Evolutionary conservation across 108 stramenopile species (phyloP).

Genomic region (Cyclotella cryptica): DNA sequence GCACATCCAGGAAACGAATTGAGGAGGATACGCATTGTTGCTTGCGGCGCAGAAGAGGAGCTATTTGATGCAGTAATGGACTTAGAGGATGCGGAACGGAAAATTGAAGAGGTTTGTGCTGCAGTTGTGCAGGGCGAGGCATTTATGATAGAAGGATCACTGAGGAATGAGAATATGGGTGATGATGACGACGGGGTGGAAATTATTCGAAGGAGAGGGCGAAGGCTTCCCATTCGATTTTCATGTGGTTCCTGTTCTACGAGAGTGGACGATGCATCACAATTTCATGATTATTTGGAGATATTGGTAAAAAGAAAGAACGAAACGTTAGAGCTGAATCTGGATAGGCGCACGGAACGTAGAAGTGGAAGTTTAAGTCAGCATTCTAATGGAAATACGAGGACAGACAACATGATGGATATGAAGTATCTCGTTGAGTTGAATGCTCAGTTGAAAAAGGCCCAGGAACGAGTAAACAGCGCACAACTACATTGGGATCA

Average conservation of each 20-base stretch:
- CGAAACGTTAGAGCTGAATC: slow-evolving; percentile 44
- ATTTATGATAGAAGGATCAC: slow-evolving; percentile 10
- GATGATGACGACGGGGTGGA: slow-evolving; percentile 16
- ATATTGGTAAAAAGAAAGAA: slow-evolving; percentile 53
- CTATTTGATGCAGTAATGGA: slow-evolving; percentile 71
- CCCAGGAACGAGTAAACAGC: slow-evolving; percentile 53
- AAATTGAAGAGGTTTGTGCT: slow-evolving; percentile 53
- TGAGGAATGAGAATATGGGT: not conserved
- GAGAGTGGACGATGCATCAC: slow-evolving; percentile 27
- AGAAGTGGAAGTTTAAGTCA: slow-evolving; percentile 1
- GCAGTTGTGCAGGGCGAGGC: slow-evolving; percentile 29
- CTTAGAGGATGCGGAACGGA: slow-evolving; percentile 65
- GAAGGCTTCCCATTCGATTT: slow-evolving; percentile 8
- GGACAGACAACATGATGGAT: slow-evolving; percentile 39
- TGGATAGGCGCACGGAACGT: slow-evolving; percentile 39
- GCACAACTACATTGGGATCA: slow-evolving; percentile 60
- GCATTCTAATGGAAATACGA: slow-evolving; percentile 7
- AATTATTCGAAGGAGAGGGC: slow-evolving; percentile 1
- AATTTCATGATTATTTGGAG: slow-evolving; percentile 54
- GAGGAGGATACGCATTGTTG: slow-evolving; percentile 61
- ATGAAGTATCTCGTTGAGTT: slow-evolving; percentile 55
- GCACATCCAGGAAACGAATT: slow-evolving; percentile 64
- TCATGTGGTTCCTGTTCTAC: not conserved
- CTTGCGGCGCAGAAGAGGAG: slow-evolving; percentile 62
- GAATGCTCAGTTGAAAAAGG: slow-evolving; percentile 54